Conservation (phyloP, 495 filamentous ascomycete genomes). For the Penicillium lagena region DNA sequence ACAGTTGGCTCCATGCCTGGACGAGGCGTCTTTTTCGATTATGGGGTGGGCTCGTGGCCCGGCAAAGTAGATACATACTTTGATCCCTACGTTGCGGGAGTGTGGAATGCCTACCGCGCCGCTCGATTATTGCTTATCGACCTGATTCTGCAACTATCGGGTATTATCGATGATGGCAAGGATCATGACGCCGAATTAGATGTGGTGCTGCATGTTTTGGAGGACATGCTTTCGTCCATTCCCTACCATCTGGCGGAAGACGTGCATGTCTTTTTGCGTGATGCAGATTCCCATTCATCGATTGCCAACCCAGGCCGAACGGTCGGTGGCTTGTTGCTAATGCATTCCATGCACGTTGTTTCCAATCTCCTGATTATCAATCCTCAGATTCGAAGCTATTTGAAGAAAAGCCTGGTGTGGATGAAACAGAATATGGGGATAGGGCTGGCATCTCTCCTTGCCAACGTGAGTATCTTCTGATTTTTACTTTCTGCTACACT, state of each 20-base stretch:
- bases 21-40: neutral
- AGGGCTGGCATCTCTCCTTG: conserved; percentile 21
- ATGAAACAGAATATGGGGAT: conserved; percentile 26
- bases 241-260: conserved; percentile 25
- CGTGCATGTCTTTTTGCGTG: conserved; percentile 17
- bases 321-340: conserved; percentile 23
- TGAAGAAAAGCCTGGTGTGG: conserved; percentile 18
- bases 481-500: neutral
- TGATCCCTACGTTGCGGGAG: conserved; percentile 18
- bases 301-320: conserved; percentile 15
- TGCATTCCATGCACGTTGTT: conserved; percentile 22
- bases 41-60: conserved; percentile 11
- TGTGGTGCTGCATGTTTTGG: conserved; percentile 2
- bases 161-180: conserved; percentile 1
- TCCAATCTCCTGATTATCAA: conserved; percentile 18
- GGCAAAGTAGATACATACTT: conserved; percentile 16
- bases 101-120: conserved; percentile 25
- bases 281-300: neutral
- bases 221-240: conserved; percentile 24
- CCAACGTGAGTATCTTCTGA: conserved; percentile 3
- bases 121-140: conserved; percentile 15
- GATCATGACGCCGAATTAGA: neutral
- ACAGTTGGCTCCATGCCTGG: conserved; percentile 2
- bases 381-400: conserved; percentile 12
- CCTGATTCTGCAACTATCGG: conserved; percentile 8